Evolutionary conservation across 73 alveolate genomes (phyloP).

Genomic region (Stentor coeruleus): DNA sequence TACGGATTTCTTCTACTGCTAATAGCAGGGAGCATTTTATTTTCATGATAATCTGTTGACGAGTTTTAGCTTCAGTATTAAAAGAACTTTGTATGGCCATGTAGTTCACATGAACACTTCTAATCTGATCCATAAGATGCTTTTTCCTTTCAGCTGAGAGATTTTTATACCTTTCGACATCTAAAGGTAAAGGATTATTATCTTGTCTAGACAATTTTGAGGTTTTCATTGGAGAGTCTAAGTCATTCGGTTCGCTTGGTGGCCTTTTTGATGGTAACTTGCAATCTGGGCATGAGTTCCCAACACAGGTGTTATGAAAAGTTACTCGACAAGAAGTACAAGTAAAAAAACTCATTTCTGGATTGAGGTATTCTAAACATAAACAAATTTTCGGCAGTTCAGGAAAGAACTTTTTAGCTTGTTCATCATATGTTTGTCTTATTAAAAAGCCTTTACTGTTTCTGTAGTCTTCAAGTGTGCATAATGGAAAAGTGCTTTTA

Average conservation of each 20-base stretch:
- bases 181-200: background rate
- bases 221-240: conserved; percentile 3
- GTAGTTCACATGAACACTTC: background rate
- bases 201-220: background rate
- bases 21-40: background rate
- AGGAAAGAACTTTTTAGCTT: background rate
- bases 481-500: background rate
- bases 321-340: background rate
- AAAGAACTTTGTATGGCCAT: background rate
- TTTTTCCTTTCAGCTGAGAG: background rate
- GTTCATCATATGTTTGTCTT: background rate
- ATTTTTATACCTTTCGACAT: background rate
- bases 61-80: background rate
- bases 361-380: background rate
- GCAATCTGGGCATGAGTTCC: conserved; percentile 13
- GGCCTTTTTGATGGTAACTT: background rate
- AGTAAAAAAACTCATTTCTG: background rate
- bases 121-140: background rate
- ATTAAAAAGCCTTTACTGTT: background rate
- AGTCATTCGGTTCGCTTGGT: background rate
- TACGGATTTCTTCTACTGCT: background rate
- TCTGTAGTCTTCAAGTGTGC: background rate
- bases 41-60: background rate
- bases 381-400: conserved; percentile 3
- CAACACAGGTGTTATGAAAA: background rate